A percentile compares a stretch with the other conserved stretches of the same genome.
phyloP scores from a whole-genome alignment of 768 basidiomycete genomes.

The Mycena vulgaris region DNA sequence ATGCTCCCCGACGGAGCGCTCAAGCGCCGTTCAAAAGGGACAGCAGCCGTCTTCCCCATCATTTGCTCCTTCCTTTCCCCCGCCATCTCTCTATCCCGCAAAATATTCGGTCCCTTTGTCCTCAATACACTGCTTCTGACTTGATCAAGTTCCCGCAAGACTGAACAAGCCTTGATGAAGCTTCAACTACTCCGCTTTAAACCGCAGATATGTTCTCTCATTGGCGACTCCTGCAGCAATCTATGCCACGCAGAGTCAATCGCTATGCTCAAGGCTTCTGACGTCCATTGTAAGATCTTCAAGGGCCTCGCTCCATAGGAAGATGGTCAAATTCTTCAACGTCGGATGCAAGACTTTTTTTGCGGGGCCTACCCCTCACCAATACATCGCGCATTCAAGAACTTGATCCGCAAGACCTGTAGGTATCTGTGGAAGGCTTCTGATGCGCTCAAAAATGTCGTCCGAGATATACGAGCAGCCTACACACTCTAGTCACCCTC shows the following conservation, averaged over 20 bases:
- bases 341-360: neutral
- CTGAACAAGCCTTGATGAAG: constrained; percentile 4
- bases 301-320: neutral
- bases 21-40: constrained; percentile 7
- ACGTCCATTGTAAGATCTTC: neutral
- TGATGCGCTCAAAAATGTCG: neutral
- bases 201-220: neutral
- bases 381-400: constrained; percentile 1
- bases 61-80: constrained; percentile 5
- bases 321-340: neutral
- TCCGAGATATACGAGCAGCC: neutral
- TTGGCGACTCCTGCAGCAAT: neutral
- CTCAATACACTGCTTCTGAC: constrained; percentile 1
- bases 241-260: neutral
- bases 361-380: neutral
- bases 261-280: constrained; percentile 1
- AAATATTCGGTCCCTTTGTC: neutral
- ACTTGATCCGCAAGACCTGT: constrained; percentile 2
- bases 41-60: constrained; percentile 3
- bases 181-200: constrained; percentile 4
- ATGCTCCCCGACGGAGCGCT: constrained; percentile 6
- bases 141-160: constrained; percentile 6
- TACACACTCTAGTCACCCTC: no score
- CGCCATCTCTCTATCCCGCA: constrained; percentile 6
- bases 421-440: constrained; percentile 1